phyloP scores from a whole-genome alignment of 2,329 filamentous ascomycete species.

The Emericellopsis cladophorae region DNA sequence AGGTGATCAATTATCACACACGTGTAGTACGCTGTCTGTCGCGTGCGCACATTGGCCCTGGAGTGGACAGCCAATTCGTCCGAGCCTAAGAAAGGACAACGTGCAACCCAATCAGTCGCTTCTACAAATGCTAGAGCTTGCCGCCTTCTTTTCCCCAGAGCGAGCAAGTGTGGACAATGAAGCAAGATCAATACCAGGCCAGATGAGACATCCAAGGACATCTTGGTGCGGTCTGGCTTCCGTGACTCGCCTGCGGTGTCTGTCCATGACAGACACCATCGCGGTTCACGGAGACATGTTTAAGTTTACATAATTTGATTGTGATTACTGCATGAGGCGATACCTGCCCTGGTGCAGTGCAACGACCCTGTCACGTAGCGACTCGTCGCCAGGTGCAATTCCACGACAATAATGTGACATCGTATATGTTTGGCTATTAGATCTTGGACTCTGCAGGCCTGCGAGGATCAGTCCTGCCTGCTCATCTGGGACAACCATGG shows the following conservation, averaged over 20 bases:
- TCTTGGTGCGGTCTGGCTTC: constrained; percentile 9
- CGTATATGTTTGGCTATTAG: constrained; percentile 5
- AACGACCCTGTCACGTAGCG: neutral
- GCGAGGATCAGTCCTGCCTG: neutral
- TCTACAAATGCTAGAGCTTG: constrained; percentile 57
- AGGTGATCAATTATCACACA: too few species aligned
- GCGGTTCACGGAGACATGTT: constrained; percentile 23
- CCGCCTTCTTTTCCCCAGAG: constrained; percentile 38
- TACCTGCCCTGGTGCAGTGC: neutral
- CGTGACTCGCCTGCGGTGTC: constrained; percentile 15
- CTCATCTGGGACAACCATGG: too few species aligned
- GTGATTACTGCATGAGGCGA: neutral
- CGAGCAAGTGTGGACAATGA: constrained; percentile 59
- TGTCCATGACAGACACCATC: constrained; percentile 13
- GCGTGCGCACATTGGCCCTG: too few species aligned
- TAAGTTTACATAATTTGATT: neutral
- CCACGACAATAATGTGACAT: neutral
- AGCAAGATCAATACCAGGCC: constrained; percentile 39
- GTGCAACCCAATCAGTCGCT: constrained; percentile 21
- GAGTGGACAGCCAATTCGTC: too few species aligned
- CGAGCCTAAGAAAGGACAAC: too few species aligned
- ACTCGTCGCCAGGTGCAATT: neutral
- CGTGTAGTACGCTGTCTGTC: too few species aligned
- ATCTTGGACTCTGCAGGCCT: constrained; percentile 17
- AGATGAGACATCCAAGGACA: constrained; percentile 4